Conservation (phyloP, 805 yeast species). For the Starmerella lactis-condensi region DNA sequence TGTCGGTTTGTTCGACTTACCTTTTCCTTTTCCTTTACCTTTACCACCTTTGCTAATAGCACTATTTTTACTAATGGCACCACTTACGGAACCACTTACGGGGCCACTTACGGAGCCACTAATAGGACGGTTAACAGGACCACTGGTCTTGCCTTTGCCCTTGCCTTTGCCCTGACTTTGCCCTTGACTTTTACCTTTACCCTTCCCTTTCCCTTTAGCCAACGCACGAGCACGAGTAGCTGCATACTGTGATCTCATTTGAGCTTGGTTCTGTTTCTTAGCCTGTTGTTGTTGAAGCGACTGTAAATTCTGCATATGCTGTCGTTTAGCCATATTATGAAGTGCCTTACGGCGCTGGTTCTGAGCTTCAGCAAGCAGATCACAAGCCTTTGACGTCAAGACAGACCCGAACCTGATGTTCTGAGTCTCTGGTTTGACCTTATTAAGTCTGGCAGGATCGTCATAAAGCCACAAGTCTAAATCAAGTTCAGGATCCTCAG, state of each 20-base stretch:
- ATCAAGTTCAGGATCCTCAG: constrained; percentile 26
- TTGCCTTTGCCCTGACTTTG: too few species aligned
- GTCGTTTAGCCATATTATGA: constrained; percentile 19
- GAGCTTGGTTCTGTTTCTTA: constrained; percentile 7
- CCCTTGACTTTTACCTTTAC: too few species aligned
- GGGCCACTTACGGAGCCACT: too few species aligned
- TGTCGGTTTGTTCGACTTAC: too few species aligned
- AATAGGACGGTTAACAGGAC: too few species aligned
- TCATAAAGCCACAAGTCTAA: constrained; percentile 22
- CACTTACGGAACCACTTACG: too few species aligned
- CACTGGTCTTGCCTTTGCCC: too few species aligned
- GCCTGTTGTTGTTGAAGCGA: constrained; percentile 22
- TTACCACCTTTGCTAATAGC: too few species aligned
- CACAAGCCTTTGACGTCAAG: constrained; percentile 75
- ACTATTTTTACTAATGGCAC: too few species aligned
- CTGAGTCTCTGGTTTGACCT: constrained; percentile 71
- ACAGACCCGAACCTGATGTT: constrained; percentile 79
- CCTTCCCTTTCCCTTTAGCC: too few species aligned
- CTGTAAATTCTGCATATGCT: constrained; percentile 24
- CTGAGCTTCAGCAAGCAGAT: constrained; percentile 55
- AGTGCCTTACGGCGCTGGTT: constrained; percentile 46
- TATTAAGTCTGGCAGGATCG: constrained; percentile 71
- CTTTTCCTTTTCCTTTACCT: too few species aligned
- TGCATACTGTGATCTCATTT: constrained; percentile 4
- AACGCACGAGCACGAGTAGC: constrained; percentile 8